Conservation (phyloP, 352 stramenopile genomes). For the Bremia lactucae region DNA sequence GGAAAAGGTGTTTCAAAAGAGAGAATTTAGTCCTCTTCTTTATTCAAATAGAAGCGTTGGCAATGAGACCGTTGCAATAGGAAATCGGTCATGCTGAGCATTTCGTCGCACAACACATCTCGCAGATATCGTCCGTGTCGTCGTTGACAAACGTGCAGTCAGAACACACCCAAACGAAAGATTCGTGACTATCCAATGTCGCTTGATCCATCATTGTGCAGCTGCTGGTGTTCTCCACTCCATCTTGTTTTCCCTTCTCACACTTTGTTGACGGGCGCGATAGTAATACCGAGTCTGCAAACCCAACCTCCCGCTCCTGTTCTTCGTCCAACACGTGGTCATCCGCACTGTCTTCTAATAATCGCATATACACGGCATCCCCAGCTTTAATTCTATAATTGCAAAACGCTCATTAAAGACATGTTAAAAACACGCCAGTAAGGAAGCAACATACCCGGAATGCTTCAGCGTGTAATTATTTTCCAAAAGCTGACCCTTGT, state of each 20-base stretch:
- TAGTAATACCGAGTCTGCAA: slow-evolving; percentile 63
- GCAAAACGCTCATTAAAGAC: too few relatives aligned
- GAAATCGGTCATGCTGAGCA: neutral
- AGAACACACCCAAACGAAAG: slow-evolving; percentile 54
- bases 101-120: slow-evolving; percentile 55
- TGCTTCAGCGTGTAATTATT: slow-evolving; percentile 50
- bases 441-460: slow-evolving; percentile 33
- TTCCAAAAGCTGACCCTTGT: slow-evolving; percentile 41
- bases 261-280: slow-evolving; percentile 8
- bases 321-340: slow-evolving; percentile 46
- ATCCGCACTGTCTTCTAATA: slow-evolving; percentile 47
- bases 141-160: slow-evolving; percentile 77
- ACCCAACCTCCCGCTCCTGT: slow-evolving; percentile 58
- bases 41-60: neutral
- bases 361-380: slow-evolving; percentile 62
- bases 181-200: slow-evolving; percentile 11
- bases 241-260: neutral
- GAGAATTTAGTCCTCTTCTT: neutral
- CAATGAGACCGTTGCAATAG: too few relatives aligned
- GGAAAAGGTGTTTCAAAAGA: too few relatives aligned
- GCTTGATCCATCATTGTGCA: slow-evolving; percentile 11
- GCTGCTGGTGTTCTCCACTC: slow-evolving; percentile 9
- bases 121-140: slow-evolving; percentile 33
- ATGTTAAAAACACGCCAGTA: neutral
- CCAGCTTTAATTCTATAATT: slow-evolving; percentile 65